Conservation (phyloP, 352 stramenopile genomes). For the Phytophthora capsici region DNA sequence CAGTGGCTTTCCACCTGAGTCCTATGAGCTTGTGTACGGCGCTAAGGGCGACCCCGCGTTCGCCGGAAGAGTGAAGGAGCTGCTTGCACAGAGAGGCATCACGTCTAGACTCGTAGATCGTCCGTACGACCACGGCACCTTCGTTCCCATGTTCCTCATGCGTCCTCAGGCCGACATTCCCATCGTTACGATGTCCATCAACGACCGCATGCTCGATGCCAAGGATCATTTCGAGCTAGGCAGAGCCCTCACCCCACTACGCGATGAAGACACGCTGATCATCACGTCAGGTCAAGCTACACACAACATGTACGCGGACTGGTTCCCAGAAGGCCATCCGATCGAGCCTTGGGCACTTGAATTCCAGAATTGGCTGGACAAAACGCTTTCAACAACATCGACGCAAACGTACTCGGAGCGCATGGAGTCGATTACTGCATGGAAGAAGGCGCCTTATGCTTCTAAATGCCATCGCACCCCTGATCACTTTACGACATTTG, state of each 20-base stretch:
- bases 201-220: conserved; percentile 37
- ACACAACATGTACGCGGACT: conserved; percentile 44
- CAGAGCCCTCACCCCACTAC: conserved; percentile 54
- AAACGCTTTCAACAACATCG: conserved; percentile 31
- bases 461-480: conserved; percentile 47
- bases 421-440: conserved; percentile 35
- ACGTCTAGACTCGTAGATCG: conserved; percentile 49
- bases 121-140: conserved; percentile 92
- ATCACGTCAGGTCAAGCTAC: conserved; percentile 69
- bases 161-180: conserved; percentile 89
- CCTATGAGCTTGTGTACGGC: conserved; percentile 87
- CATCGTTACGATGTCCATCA: conserved; percentile 84
- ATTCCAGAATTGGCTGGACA: conserved; percentile 52
- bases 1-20: conserved; percentile 83
- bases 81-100: conserved; percentile 60
- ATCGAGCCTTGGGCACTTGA: conserved; percentile 34
- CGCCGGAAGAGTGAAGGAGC: conserved; percentile 60
- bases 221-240: conserved; percentile 63
- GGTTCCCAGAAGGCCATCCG: conserved; percentile 23
- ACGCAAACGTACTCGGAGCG: conserved; percentile 32
- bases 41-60: conserved; percentile 71
- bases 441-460: conserved; percentile 48
- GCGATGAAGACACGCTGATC: conserved; percentile 75
- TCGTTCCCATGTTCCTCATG: conserved; percentile 91
- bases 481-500: conserved; percentile 61